phyloP scores from a whole-genome alignment of 345 rosid species.

The Arabidopsis arenosa region DNA sequence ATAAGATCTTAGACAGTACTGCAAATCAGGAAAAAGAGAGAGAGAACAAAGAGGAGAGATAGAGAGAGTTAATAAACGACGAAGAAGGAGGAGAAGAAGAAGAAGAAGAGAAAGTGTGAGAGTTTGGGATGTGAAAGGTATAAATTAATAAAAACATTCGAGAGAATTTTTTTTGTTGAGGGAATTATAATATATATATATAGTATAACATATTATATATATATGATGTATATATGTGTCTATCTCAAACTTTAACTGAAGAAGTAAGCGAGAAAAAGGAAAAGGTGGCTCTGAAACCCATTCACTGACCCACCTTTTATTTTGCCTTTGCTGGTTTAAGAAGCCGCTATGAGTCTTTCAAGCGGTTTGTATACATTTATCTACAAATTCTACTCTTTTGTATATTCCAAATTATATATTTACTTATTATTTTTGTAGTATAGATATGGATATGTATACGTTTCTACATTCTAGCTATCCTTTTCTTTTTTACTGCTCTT shows the following conservation, averaged over 20 bases:
- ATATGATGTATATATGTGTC: slow-evolving; percentile 1
- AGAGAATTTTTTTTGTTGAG: background rate
- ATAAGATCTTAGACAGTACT: slow-evolving; percentile 43
- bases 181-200: background rate
- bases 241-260: slow-evolving; percentile 46
- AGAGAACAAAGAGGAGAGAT: slow-evolving; percentile 18
- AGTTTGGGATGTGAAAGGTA: slow-evolving; percentile 40
- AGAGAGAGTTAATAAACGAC: slow-evolving; percentile 26
- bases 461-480: background rate
- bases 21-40: slow-evolving; percentile 37
- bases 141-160: slow-evolving; percentile 30
- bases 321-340: slow-evolving; percentile 48
- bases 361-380: slow-evolving; percentile 39
- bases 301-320: slow-evolving; percentile 46
- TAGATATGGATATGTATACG: background rate
- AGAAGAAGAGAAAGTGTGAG: slow-evolving; percentile 42
- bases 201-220: slow-evolving; percentile 10
- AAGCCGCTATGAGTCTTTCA: slow-evolving; percentile 39
- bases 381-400: slow-evolving; percentile 12
- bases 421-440: background rate
- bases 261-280: slow-evolving; percentile 48
- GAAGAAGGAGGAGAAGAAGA: background rate
- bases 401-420: background rate
- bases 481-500: too few relatives aligned
- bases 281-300: slow-evolving; percentile 49